A percentile compares a stretch with the other conserved stretches of the same genome.
Conservation (phyloP, 2,329 filamentous ascomycete species). For the Pseudogymnoascus sp. region DNA sequence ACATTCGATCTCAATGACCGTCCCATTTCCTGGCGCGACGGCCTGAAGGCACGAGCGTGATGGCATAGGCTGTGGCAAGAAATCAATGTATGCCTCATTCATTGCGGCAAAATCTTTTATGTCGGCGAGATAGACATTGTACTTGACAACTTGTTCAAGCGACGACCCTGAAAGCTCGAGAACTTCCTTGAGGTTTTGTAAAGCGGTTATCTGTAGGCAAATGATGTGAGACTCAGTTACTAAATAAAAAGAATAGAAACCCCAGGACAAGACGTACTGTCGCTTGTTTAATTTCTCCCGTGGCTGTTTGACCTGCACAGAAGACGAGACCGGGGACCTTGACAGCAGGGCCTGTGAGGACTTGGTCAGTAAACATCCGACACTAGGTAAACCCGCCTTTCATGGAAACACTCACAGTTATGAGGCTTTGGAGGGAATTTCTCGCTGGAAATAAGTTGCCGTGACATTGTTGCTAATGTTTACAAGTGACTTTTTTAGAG, state of each 20-base stretch:
- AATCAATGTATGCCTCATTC: constrained; percentile 39
- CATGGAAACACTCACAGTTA: constrained; percentile 32
- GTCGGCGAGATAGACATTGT: constrained; percentile 28
- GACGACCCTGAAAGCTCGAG: constrained; percentile 26
- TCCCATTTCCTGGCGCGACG: constrained; percentile 33
- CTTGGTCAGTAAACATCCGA: not conserved
- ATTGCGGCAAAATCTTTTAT: constrained; percentile 28
- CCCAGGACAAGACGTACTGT: constrained; percentile 30
- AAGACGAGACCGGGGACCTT: constrained; percentile 42
- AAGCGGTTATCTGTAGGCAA: constrained; percentile 23
- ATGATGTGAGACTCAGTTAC: not conserved
- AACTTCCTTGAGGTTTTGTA: constrained; percentile 28
- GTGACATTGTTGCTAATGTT: constrained; percentile 33
- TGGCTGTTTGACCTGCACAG: constrained; percentile 42
- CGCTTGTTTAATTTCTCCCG: constrained; percentile 41
- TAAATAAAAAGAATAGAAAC: constrained; percentile 4
- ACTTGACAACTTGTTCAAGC: constrained; percentile 27
- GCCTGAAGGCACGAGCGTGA: constrained; percentile 37
- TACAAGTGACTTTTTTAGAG: not conserved
- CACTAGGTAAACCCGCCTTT: not conserved
- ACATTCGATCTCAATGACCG: constrained; percentile 40
- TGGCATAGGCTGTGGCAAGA: constrained; percentile 37
- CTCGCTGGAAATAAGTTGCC: constrained; percentile 40
- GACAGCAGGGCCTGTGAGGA: constrained; percentile 32
- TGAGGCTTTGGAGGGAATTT: constrained; percentile 42